These are phyloP conservation scores for Brassica nigra DNA, from an alignment of 345 rosid species.

Conservation along the genomic window DNA sequence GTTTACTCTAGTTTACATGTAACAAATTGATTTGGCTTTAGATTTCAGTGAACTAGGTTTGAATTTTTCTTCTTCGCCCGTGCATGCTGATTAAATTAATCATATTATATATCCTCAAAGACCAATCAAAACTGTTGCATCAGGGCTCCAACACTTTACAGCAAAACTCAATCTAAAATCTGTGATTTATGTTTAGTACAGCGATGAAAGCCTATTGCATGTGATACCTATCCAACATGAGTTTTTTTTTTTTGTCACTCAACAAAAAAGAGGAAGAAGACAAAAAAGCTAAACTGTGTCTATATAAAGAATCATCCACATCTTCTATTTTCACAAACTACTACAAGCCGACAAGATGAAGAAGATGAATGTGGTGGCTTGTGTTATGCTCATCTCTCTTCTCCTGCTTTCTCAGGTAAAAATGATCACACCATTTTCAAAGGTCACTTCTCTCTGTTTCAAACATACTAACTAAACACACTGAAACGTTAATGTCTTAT, in stretches of 20 bases:
- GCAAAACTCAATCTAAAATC: conserved; percentile 37
- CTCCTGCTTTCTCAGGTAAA: conserved; percentile 34
- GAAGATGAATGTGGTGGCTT: conserved; percentile 26
- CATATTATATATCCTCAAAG: neutral
- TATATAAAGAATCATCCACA: conserved; percentile 33
- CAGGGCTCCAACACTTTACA: conserved; percentile 42
- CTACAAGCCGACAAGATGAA: conserved; percentile 23
- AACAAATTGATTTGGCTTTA: neutral
- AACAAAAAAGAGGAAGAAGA: neutral
- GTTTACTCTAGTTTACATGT: neutral
- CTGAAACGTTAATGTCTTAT: neutral
- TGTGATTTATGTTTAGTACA: conserved; percentile 38
- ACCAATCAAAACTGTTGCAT: conserved; percentile 31
- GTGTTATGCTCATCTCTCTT: conserved; percentile 33
- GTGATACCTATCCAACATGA: conserved; percentile 37
- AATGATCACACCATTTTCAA: conserved; percentile 1
- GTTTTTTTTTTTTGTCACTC: neutral
- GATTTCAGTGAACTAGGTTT: conserved; percentile 13
- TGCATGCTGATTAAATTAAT: neutral
- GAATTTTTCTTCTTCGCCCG: conserved; percentile 17
- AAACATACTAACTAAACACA: neutral
- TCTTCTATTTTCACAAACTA: conserved; percentile 17
- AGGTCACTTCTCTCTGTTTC: neutral
- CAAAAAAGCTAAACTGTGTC: conserved; percentile 19
- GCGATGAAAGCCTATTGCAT: conserved; percentile 38